Evolutionary conservation across 2,329 filamentous ascomycete genomes (phyloP), one percentile per base, ranked within the genome.

Genomic region (Aspergillus carbonarius): DNA sequence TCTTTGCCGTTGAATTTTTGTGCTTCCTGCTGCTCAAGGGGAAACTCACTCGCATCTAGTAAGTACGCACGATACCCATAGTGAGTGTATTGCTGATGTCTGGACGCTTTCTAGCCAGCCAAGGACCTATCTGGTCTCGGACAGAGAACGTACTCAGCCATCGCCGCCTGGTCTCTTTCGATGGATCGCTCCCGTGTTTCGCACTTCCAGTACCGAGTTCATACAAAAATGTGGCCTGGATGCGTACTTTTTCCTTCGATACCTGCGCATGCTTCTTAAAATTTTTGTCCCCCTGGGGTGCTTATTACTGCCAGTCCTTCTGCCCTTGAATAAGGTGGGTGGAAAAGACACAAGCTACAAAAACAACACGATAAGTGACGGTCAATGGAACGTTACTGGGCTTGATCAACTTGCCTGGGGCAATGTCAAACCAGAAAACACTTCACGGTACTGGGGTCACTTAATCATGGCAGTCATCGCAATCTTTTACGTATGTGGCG

Each of bases 151-250:
- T 66, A 92, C 91, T 8, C 83, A 88, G n/a, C 80, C 89, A 1
- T 90, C 91, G 1, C 89, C 90, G 0, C 77, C 66, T 71, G 83
- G 75, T 72, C 79, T 83, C 25, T 79, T 81, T 58, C 74, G 72
- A 66, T 86, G 83, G 84, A 74, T 84, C 50, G 70, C 72, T 13
- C 82, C 83, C 3, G 81, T 79, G 63, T 96, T 82, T 81, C 90
- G 78, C 74, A 87, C 79, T 78, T 91, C 78, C 74, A 86, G 80
- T 84, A 91, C 91, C 12, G 91, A 96, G 66, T 86, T 99, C 66
- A 96, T 99, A 68, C 89, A 93, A 54, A 96, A 97, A 75, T 97
- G 93, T 66, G 95, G 95, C 17, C 84, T 99, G 9, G 95, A 99
- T 72, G 92, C 93, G 69, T 99, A 96, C 78, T 96, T 98, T 80